Conservation (phyloP, 208 protist genomes). For the Tetramitus jugosus region DNA sequence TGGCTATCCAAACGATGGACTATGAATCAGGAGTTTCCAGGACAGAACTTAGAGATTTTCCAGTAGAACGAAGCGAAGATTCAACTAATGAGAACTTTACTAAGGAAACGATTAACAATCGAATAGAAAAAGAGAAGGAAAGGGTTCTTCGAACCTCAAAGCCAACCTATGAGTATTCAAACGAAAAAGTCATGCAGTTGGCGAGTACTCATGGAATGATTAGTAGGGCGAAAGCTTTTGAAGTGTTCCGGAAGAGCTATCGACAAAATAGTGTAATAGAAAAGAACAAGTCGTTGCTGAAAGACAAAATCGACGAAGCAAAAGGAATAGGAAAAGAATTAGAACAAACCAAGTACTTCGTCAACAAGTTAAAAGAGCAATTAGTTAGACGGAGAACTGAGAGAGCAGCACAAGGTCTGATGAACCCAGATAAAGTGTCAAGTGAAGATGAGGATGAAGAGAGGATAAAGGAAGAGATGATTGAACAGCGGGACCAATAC, state of each 20-base stretch:
- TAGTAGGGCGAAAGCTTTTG: neutral
- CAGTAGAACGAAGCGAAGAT: neutral
- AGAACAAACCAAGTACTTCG: neutral
- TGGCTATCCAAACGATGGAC: neutral
- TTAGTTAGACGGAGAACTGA: neutral
- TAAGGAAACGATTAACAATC: neutral
- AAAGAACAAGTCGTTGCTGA: neutral
- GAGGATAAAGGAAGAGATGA: neutral
- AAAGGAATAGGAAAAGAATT: neutral
- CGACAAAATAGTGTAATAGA: conserved; percentile 8
- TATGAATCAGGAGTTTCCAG: neutral
- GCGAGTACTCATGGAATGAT: neutral
- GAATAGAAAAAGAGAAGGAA: neutral
- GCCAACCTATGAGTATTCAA: neutral
- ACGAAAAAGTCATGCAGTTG: neutral
- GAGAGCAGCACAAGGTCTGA: no score
- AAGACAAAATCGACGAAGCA: neutral
- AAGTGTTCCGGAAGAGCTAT: neutral
- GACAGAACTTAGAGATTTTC: neutral
- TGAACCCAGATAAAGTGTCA: neutral
- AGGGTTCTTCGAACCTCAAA: neutral
- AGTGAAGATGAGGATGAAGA: neutral
- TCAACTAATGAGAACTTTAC: no score
- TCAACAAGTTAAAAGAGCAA: neutral
- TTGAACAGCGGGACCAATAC: neutral